Evolutionary conservation across 148 eudicot species (phyloP), one percentile per base, ranked within the genome.

Genomic region (Rhododendron henanense): DNA sequence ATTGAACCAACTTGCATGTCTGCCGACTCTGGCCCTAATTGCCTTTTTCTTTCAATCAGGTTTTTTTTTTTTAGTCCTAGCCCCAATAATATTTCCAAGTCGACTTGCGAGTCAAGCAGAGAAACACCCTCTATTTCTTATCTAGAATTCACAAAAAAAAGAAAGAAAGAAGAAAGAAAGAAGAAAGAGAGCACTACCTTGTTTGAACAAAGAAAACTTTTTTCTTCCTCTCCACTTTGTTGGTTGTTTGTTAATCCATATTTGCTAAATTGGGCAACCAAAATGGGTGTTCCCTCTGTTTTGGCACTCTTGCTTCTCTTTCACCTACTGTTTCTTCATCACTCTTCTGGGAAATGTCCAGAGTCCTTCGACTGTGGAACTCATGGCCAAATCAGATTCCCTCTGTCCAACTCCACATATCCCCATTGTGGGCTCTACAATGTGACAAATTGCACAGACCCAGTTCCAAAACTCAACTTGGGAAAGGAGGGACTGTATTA

Each of bases 391-490:
- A 39, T 39, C 44, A 39, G 44, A 39, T 39, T 5, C 44, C 44
- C 44, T 3, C 5, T 39, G 6, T 83, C 90, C 45, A 81, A 88
- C 37, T 28, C 4, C 59, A 84, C 48, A 55, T 45, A 81, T 44
- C 85, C 85, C 3, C 0, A 0, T 2, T 92, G 94, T 63, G 94
- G 94, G 21, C 65, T 90, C 16, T 83, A 15, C 83, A 77, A 57
- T 55, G 44, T 92, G 4, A 4, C 0, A 23, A 79, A 88, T 75
- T 92, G 94, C 75, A 84, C 82, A 18, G 8, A 44, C 3, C 16
- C 21, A 74, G 82, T 9, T 73, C 84, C 65, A 19, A 83, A 85
- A 1, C 48, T 90, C 35, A 80, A 88, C 4, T 19, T 90, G 19
- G 84, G 75, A 10, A 0, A 0, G 35, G 35, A 33, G 31, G 31